phyloP scores from a whole-genome alignment of 192 early-diverging fungal species.

The Coemansia umbellata region DNA sequence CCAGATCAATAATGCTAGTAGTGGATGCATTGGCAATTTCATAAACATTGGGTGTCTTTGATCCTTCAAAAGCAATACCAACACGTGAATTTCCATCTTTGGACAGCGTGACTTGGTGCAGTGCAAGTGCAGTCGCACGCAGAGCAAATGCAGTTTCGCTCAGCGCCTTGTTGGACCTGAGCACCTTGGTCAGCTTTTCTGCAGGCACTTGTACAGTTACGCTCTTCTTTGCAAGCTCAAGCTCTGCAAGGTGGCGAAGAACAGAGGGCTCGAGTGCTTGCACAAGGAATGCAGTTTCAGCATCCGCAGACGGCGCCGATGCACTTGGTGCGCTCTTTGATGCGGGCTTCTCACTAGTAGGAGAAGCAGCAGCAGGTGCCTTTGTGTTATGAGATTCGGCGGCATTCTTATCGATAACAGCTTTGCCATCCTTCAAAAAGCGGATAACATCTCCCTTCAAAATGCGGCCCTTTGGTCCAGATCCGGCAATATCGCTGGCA shows the following conservation, averaged over 20 bases:
- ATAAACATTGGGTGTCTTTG: constrained; percentile 16
- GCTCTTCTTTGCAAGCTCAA: constrained; percentile 37
- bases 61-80: constrained; percentile 58
- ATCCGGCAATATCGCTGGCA: constrained; percentile 40
- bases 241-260: constrained; percentile 32
- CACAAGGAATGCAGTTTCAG: constrained; percentile 40
- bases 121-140: constrained; percentile 38
- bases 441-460: constrained; percentile 74
- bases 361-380: neutral
- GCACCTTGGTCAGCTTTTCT: constrained; percentile 21
- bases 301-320: constrained; percentile 8
- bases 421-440: constrained; percentile 53
- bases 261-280: constrained; percentile 43
- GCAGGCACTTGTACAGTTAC: constrained; percentile 34
- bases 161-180: constrained; percentile 21
- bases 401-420: constrained; percentile 50
- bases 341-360: neutral
- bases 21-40: constrained; percentile 30
- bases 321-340: neutral
- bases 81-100: constrained; percentile 56
- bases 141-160: constrained; percentile 18
- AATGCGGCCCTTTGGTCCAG: constrained; percentile 68
- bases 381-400: too few relatives aligned
- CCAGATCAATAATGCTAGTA: constrained; percentile 25
- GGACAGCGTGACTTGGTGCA: constrained; percentile 37